A percentile compares a stretch with the other conserved stretches of the same genome.
These are phyloP conservation scores for Geranomyces variabilis DNA, from an alignment of 192 early-diverging fungal genomes.

Conservation along the genomic window DNA sequence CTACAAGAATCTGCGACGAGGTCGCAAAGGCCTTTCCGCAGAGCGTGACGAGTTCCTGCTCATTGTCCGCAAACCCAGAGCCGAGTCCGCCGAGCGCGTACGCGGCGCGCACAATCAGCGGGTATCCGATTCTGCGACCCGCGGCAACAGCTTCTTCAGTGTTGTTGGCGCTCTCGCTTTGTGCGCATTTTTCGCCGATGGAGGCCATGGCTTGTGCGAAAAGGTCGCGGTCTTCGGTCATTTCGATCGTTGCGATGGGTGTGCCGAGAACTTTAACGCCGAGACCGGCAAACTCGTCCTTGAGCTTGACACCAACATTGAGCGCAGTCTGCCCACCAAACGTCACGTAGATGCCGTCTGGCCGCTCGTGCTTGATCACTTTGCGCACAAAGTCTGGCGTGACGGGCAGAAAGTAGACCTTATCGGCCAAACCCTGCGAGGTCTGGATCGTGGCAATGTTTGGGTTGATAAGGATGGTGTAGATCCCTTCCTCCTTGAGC, in stretches of 20 bases:
- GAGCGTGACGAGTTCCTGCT: constrained; percentile 77
- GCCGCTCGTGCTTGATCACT: constrained; percentile 90
- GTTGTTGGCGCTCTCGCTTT: constrained; percentile 78
- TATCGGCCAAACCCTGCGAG: constrained; percentile 86
- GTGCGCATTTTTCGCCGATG: constrained; percentile 91
- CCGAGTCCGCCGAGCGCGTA: constrained; percentile 96
- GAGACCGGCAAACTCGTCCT: constrained; percentile 86
- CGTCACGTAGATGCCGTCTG: constrained; percentile 97
- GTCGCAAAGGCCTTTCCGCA: constrained; percentile 87
- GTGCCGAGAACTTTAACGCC: constrained; percentile 94
- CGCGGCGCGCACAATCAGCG: constrained; percentile 94
- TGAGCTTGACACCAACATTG: constrained; percentile 92
- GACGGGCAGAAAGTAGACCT: constrained; percentile 95
- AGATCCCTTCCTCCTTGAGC: constrained; percentile 83
- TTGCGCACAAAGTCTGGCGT: constrained; percentile 89
- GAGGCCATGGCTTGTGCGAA: constrained; percentile 85
- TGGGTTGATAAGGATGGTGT: constrained; percentile 97
- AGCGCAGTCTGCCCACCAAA: constrained; percentile 99
- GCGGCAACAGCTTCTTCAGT: constrained; percentile 86
- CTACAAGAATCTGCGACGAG: constrained; percentile 93
- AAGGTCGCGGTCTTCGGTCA: constrained; percentile 95
- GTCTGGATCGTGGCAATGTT: constrained; percentile 99
- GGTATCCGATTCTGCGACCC: constrained; percentile 88
- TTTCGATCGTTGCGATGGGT: constrained; percentile 90
- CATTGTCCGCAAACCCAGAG: constrained; percentile 94